Percentiles rank a stretch among this genome's conserved stretches.
These are phyloP conservation scores for Coemansia sp. DNA, from an alignment of 192 early-diverging fungal species.

Conservation along the genomic window DNA sequence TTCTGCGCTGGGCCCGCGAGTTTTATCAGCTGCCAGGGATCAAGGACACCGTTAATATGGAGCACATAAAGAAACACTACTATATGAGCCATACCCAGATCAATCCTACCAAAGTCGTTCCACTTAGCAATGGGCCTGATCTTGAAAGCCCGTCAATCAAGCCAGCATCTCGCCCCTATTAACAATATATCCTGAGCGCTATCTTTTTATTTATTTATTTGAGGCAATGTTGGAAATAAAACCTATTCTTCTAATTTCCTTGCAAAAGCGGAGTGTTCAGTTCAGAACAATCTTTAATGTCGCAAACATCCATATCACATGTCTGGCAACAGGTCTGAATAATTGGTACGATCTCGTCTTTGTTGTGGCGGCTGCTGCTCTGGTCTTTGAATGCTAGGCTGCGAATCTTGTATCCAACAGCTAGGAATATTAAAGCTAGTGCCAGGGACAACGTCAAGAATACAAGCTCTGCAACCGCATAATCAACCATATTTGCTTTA, in stretches of 20 bases:
- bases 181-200: not conserved
- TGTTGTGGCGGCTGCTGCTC: not conserved
- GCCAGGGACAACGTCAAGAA: slow-evolving; percentile 29
- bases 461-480: slow-evolving; percentile 19
- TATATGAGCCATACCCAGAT: slow-evolving; percentile 89
- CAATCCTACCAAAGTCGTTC: slow-evolving; percentile 86
- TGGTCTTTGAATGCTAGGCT: slow-evolving; percentile 29
- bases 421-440: slow-evolving; percentile 32
- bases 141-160: slow-evolving; percentile 32
- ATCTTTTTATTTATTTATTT: not conserved
- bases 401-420: slow-evolving; percentile 42
- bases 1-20: slow-evolving; percentile 78
- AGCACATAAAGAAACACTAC: slow-evolving; percentile 96
- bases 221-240: not conserved
- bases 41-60: slow-evolving; percentile 86
- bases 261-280: slow-evolving; percentile 5
- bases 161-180: slow-evolving; percentile 41
- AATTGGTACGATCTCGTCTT: slow-evolving; percentile 14
- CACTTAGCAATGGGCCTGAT: slow-evolving; percentile 70
- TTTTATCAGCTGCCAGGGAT: slow-evolving; percentile 83
- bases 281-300: not conserved
- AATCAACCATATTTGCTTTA: slow-evolving; percentile 3
- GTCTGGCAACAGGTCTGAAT: not conserved
- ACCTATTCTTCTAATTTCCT: not conserved
- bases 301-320: not conserved